phyloP scores from a whole-genome alignment of 2,329 filamentous ascomycete genomes.

The Trichoderma afroharzianum region DNA sequence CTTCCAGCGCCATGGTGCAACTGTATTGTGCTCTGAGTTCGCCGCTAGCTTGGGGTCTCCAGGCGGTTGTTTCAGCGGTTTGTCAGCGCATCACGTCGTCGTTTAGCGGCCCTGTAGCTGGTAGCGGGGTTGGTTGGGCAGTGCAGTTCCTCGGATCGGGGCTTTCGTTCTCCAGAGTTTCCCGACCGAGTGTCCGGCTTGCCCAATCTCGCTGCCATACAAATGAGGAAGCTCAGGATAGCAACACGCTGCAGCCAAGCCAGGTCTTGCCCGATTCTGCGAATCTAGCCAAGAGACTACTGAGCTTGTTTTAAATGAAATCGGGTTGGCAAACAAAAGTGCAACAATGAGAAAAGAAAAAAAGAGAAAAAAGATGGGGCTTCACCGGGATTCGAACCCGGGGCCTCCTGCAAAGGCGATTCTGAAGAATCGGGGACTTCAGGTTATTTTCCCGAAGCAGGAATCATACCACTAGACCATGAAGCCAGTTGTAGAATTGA shows the following conservation, averaged over 20 bases:
- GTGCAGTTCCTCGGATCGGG: neutral
- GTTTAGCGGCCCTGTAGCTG: neutral
- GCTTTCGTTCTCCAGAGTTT: neutral
- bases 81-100: slow-evolving; percentile 8
- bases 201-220: neutral
- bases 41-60: neutral
- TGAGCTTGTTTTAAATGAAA: neutral
- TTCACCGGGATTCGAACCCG: slow-evolving; percentile 24
- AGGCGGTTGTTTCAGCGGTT: neutral
- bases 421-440: slow-evolving; percentile 21
- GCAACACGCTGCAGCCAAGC: neutral
- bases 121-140: neutral
- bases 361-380: slow-evolving; percentile 19
- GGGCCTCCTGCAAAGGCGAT: slow-evolving; percentile 24
- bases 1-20: neutral
- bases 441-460: slow-evolving; percentile 21
- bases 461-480: slow-evolving; percentile 29
- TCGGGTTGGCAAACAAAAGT: neutral
- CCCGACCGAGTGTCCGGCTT: neutral
- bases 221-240: neutral
- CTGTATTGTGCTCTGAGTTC: neutral
- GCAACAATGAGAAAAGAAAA: neutral
- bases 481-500: slow-evolving; percentile 19
- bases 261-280: neutral
- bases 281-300: neutral